phyloP scores from a whole-genome alignment of 1,139 yeast species.

The Geotrichum macrosporum region DNA sequence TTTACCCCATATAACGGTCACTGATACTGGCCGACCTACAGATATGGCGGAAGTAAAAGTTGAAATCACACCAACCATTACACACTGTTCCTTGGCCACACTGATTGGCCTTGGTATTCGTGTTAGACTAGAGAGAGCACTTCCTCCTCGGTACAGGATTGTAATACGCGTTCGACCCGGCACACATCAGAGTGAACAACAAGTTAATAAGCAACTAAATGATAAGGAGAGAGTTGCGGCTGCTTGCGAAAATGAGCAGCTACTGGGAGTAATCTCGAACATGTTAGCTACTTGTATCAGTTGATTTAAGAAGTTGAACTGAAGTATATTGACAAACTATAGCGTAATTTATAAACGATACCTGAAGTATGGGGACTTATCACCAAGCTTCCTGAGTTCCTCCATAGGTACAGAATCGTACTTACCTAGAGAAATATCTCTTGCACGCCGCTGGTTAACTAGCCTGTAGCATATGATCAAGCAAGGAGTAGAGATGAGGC shows the following conservation, averaged over 20 bases:
- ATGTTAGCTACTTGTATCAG: conserved; percentile 81
- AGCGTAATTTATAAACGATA: conserved; percentile 10
- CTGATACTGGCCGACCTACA: conserved; percentile 48
- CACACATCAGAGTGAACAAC: conserved; percentile 91
- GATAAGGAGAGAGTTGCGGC: conserved; percentile 98
- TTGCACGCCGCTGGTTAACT: conserved; percentile 29
- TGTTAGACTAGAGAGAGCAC: conserved; percentile 81
- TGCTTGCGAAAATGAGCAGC: conserved; percentile 95
- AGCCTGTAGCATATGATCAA: conserved; percentile 26
- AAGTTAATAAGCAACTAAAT: conserved; percentile 92
- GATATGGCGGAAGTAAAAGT: conserved; percentile 74
- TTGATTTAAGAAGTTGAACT: no score
- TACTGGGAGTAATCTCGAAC: conserved; percentile 78
- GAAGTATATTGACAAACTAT: neutral
- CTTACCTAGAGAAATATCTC: conserved; percentile 30
- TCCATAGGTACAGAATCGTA: conserved; percentile 32
- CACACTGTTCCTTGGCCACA: conserved; percentile 95
- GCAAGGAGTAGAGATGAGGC: conserved; percentile 20
- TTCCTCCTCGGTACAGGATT: conserved; percentile 81
- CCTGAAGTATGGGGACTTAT: conserved; percentile 27
- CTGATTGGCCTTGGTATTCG: conserved; percentile 92
- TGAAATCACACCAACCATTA: conserved; percentile 92
- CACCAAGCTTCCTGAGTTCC: conserved; percentile 37
- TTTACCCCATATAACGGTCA: conserved; percentile 69
- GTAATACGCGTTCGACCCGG: conserved; percentile 81